Evolutionary conservation across 805 yeast genomes (phyloP), one percentile per base, ranked within the genome.

Genomic region (Hanseniaspora hatyaiensis): DNA sequence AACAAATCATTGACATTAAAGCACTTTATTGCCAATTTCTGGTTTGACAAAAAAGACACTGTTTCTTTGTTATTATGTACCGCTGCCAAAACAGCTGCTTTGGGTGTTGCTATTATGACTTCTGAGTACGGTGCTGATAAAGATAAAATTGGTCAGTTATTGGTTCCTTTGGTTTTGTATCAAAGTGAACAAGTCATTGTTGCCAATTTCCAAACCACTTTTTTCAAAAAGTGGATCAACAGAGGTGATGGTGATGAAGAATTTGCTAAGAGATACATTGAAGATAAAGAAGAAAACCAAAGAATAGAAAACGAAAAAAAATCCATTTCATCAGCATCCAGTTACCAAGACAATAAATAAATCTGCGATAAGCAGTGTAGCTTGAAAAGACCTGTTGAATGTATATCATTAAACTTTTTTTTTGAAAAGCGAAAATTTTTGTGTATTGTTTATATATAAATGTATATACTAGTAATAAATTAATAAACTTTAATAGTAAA

Each of bases 11-110:
- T 30, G 12, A 22, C 36, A 18, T 4, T 31, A 3, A 45, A 31
- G 8, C 42, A 34, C 69, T 47, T 89, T 89, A 1, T 45, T 19
- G 37, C 49, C 2, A 24, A 24, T 20, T 84, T 82, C 56, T 82
- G 80, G 62, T 82, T 82, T 62, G 69, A 71, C 55, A 74, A 79
- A 54, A 62, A 67, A 44, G 95, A 87, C 57, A 75, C 95, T 0
- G 83, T 84, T 30, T 71, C 88, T 11, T 73, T 87, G 43, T 73
- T 86, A 81, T 71, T 85, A 51, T 84, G 95, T 63, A 95, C 94
- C 9, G 89, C 94, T 4, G 95, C 96, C 2, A 87, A 86, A 62
- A 86, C 95, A 1, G 95, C 94, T 0, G 95, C 95, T 0, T 67
- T 86, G 44, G 96, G 95, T 31, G 94, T 86, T 3, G 82, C 94